Percentiles rank a stretch among this genome's conserved stretches.
phyloP scores from a whole-genome alignment of 768 basidiomycete genomes.

The Agaricus blazei region DNA sequence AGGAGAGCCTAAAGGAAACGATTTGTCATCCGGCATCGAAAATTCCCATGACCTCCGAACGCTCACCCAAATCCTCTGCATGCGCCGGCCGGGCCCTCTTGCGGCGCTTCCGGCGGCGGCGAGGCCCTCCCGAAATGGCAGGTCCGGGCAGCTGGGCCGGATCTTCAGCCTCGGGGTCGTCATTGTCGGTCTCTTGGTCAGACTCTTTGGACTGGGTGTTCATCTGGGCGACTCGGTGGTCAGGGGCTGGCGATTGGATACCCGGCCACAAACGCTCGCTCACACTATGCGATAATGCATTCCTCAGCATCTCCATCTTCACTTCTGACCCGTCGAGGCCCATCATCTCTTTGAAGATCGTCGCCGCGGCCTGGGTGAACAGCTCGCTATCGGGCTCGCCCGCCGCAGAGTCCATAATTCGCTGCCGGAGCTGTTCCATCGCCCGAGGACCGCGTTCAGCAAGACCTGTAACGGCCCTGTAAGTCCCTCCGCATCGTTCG shows the following conservation, averaged over 20 bases:
- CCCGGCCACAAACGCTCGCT: not conserved
- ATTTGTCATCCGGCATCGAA: slow-evolving; percentile 31
- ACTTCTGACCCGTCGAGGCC: slow-evolving; percentile 5
- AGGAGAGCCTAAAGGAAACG: slow-evolving; percentile 24
- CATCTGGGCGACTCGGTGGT: not conserved
- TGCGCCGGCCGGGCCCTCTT: not conserved
- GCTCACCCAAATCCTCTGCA: slow-evolving; percentile 9
- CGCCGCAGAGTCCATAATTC: not conserved
- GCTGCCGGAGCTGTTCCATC: slow-evolving; percentile 9
- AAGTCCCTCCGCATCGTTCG: not conserved
- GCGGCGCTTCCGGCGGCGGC: slow-evolving; percentile 6
- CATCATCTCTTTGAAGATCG: slow-evolving; percentile 9
- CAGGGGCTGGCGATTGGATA: not conserved
- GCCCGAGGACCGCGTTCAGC: slow-evolving; percentile 3
- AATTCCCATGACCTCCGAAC: slow-evolving; percentile 16
- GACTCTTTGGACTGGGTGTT: not conserved
- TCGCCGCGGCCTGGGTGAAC: slow-evolving; percentile 5
- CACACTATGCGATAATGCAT: slow-evolving; percentile 3
- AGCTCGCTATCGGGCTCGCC: slow-evolving; percentile 1
- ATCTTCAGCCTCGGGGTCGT: not conserved
- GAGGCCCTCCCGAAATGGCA: not conserved
- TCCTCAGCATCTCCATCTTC: slow-evolving; percentile 9
- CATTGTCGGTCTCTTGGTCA: slow-evolving; percentile 8
- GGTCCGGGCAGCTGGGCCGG: slow-evolving; percentile 6
- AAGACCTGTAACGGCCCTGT: not conserved